Percentiles rank a stretch among this genome's conserved stretches.
Conservation (phyloP, 257 asterid species). For the Plantago ovata region DNA sequence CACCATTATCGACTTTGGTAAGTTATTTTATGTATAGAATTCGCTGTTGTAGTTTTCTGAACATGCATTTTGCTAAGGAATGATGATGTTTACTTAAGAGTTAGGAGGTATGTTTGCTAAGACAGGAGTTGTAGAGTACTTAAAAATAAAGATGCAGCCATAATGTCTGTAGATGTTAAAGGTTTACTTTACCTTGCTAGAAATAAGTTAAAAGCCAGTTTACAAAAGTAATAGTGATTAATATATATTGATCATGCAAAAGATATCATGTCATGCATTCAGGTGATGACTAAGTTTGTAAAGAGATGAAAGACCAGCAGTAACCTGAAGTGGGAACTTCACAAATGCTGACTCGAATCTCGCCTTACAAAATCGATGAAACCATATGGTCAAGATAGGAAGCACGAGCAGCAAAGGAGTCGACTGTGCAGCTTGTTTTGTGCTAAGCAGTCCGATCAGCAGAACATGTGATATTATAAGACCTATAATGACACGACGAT, state of each 20-base stretch:
- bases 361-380: slow-evolving; percentile 75
- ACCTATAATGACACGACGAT: slow-evolving; percentile 64
- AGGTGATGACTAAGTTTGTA: background rate
- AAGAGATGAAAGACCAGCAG: slow-evolving; percentile 9
- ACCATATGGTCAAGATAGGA: slow-evolving; percentile 81
- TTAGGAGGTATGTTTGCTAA: no score
- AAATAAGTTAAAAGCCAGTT: no score
- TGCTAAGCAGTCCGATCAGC: slow-evolving; percentile 78
- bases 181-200: no score
- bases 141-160: no score
- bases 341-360: slow-evolving; percentile 78
- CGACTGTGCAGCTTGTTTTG: slow-evolving; percentile 54
- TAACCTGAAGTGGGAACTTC: slow-evolving; percentile 81
- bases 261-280: background rate
- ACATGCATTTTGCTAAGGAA: no score
- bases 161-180: no score
- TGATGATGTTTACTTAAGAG: no score
- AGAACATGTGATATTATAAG: slow-evolving; percentile 71
- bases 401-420: slow-evolving; percentile 68
- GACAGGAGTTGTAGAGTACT: no score
- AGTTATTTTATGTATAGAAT: background rate
- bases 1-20: background rate
- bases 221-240: no score
- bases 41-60: background rate
- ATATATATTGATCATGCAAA: background rate